A percentile compares a stretch with the other conserved stretches of the same genome.
phyloP scores from a whole-genome alignment of 805 yeast genomes.

The Candida multigemmis region DNA sequence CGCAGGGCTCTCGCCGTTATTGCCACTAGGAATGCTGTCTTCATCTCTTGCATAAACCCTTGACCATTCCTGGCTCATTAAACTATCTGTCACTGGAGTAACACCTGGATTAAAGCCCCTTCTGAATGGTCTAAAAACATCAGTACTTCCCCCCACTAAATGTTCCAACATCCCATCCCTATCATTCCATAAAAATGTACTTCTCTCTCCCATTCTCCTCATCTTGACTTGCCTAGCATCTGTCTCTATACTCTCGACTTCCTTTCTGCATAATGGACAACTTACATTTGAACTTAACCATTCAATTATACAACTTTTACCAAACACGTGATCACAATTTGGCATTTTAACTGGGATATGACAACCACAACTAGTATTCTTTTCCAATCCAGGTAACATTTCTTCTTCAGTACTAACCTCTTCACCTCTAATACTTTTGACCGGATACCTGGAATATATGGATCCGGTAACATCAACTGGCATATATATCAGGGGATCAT shows the following conservation, averaged over 20 bases:
- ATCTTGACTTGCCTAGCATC: conserved; percentile 8
- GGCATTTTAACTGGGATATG: conserved; percentile 34
- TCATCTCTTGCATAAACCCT: conserved; percentile 6
- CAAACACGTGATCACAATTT: conserved; percentile 32
- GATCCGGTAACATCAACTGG: conserved; percentile 18
- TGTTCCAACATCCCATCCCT: conserved; percentile 12
- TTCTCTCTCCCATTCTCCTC: conserved; percentile 6
- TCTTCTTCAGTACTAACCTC: conserved; percentile 11
- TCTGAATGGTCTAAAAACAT: conserved; percentile 27
- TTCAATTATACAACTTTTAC: conserved; percentile 29
- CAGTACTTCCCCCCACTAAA: conserved; percentile 19
- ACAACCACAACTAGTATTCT: conserved; percentile 6
- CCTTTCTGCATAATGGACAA: conserved; percentile 34
- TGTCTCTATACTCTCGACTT: conserved; percentile 17
- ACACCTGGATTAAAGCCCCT: conserved; percentile 24
- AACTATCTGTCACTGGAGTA: conserved; percentile 31
- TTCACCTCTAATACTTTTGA: conserved; percentile 11
- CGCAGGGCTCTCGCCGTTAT: too few relatives aligned
- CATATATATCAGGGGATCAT: conserved; percentile 23
- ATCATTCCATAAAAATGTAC: conserved; percentile 6
- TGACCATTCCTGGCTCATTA: conserved; percentile 24
- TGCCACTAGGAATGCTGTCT: too few relatives aligned
- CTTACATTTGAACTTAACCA: conserved; percentile 31
- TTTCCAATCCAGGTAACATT: conserved; percentile 17
- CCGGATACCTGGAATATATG: conserved; percentile 18